Evolutionary conservation across 495 filamentous ascomycete genomes (phyloP).

Genomic region (Hypomontagnella monticulosa): DNA sequence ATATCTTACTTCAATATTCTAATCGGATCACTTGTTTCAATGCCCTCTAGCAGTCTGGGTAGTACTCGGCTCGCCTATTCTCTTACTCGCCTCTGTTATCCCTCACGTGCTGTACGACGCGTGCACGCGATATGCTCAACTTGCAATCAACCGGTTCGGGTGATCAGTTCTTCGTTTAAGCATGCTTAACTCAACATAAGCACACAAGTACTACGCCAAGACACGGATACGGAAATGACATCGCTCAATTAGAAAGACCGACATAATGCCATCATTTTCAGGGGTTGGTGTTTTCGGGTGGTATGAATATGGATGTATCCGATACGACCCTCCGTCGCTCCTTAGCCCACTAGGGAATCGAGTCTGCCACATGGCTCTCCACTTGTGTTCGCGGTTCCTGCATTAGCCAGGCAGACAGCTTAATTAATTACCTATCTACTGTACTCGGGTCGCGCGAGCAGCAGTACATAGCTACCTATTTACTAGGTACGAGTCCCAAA

Average conservation of each 20-base stretch:
- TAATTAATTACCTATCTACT: neutral
- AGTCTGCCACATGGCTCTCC: slow-evolving; percentile 41
- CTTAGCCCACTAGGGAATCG: slow-evolving; percentile 22
- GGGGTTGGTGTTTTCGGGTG: neutral
- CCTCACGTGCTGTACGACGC: slow-evolving; percentile 14
- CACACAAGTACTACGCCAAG: slow-evolving; percentile 15
- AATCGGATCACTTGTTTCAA: slow-evolving; percentile 30
- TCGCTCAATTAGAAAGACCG: slow-evolving; percentile 28
- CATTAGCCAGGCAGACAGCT: slow-evolving; percentile 33
- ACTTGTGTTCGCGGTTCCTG: slow-evolving; percentile 39
- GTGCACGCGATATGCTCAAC: slow-evolving; percentile 15
- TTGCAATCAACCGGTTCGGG: neutral
- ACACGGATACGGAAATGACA: slow-evolving; percentile 5
- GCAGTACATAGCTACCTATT: slow-evolving; percentile 4
- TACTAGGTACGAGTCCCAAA: slow-evolving; percentile 26
- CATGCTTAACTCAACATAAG: neutral
- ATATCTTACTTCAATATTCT: slow-evolving; percentile 1
- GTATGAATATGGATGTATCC: slow-evolving; percentile 14
- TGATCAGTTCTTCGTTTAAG: neutral
- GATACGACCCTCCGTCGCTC: slow-evolving; percentile 23
- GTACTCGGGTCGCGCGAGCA: neutral
- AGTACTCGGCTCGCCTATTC: neutral
- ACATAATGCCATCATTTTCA: slow-evolving; percentile 36
- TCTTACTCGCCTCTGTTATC: neutral
- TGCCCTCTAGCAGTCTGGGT: neutral